These are phyloP conservation scores for Cryptosporidium sp. DNA, from an alignment of 169 alveolate genomes.

Conservation along the genomic window DNA sequence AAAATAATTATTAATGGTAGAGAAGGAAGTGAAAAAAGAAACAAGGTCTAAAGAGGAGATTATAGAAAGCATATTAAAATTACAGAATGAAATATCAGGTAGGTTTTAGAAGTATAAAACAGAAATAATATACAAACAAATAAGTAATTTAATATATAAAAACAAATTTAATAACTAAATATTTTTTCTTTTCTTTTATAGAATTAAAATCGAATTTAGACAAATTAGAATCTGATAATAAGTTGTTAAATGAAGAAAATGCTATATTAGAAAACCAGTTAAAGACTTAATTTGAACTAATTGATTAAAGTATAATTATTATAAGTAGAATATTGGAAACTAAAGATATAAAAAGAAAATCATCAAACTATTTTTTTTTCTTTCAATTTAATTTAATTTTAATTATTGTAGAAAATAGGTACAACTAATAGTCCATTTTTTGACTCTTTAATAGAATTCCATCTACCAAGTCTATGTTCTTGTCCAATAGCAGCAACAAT, in stretches of 20 bases:
- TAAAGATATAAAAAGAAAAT: background rate
- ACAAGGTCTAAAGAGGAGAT: conserved; percentile 5
- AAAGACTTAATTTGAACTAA: background rate
- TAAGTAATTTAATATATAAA: background rate
- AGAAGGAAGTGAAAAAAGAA: background rate
- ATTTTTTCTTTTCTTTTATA: background rate
- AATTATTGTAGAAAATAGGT: conserved; percentile 13
- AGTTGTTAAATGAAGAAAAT: background rate
- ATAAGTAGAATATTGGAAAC: background rate
- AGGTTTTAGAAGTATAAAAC: background rate
- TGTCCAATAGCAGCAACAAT: conserved; percentile 74
- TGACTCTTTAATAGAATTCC: conserved; percentile 48
- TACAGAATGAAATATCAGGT: conserved; percentile 43
- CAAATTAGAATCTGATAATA: conserved; percentile 17
- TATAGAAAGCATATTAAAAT: conserved; percentile 20
- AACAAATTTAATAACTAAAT: background rate
- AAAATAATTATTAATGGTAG: background rate
- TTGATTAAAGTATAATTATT: background rate
- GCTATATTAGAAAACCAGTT: background rate
- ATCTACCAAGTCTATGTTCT: conserved; percentile 72
- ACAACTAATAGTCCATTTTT: conserved; percentile 54
- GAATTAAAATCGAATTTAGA: conserved; percentile 44
- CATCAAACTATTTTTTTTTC: background rate
- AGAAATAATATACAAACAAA: background rate
- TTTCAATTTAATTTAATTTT: background rate